These are phyloP conservation scores for Coemansia sp. DNA, from an alignment of 192 early-diverging fungal genomes.

Conservation along the genomic window DNA sequence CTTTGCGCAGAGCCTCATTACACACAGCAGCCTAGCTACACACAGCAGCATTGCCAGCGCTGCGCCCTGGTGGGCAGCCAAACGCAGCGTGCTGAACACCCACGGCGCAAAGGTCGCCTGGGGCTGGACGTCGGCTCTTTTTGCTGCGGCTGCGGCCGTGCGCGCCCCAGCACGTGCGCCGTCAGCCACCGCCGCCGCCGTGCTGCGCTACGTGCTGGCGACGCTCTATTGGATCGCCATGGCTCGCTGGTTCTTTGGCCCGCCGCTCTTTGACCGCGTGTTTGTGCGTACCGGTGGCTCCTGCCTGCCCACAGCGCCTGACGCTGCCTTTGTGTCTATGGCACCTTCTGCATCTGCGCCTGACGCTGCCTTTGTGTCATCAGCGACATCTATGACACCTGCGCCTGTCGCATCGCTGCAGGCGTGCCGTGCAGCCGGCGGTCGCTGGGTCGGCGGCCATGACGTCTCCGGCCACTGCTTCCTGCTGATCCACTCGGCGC, in stretches of 20 bases:
- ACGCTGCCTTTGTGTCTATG: background rate
- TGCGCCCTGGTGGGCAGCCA: constrained; percentile 59
- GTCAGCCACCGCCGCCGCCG: constrained; percentile 10
- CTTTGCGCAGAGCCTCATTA: constrained; percentile 17
- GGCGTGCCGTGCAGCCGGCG: constrained; percentile 58
- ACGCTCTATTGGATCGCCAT: constrained; percentile 83
- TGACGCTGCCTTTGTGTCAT: too few relatives aligned
- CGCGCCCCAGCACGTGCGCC: constrained; percentile 17
- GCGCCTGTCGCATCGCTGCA: constrained; percentile 18
- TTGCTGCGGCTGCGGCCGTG: constrained; percentile 48
- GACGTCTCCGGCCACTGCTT: constrained; percentile 91
- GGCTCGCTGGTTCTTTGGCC: constrained; percentile 85
- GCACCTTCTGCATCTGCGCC: background rate
- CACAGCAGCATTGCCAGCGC: background rate
- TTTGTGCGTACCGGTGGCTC: constrained; percentile 69
- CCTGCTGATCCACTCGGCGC: constrained; percentile 70
- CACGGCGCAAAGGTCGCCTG: constrained; percentile 83
- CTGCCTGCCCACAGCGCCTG: constrained; percentile 36
- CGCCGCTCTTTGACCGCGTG: constrained; percentile 76
- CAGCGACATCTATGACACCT: background rate
- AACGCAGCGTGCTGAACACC: constrained; percentile 73
- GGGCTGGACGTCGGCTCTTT: constrained; percentile 80
- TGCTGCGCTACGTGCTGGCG: constrained; percentile 59
- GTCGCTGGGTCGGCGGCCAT: constrained; percentile 73
- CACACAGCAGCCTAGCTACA: background rate